These are phyloP conservation scores for Pyricularia grisea DNA, from an alignment of 2,329 filamentous ascomycete genomes.

Conservation along the genomic window DNA sequence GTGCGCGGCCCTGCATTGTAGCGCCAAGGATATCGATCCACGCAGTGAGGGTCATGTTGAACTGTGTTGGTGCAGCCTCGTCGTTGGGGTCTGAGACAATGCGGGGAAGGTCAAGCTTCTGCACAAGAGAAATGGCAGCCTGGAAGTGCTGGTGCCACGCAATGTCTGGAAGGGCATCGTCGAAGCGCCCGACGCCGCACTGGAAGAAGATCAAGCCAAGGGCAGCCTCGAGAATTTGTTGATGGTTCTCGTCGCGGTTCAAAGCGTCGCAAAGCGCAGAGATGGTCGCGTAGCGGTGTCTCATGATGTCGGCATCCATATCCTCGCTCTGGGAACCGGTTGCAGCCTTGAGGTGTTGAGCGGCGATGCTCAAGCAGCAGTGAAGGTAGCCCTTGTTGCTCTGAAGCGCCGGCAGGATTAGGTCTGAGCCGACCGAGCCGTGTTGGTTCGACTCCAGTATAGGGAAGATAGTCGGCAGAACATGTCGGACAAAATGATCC, in stretches of 20 bases:
- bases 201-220: conserved; percentile 96
- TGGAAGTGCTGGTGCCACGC: conserved; percentile 97
- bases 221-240: conserved; percentile 83
- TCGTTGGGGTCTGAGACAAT: conserved; percentile 53
- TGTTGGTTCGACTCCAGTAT: conserved; percentile 85
- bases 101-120: conserved; percentile 71
- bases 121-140: conserved; percentile 74
- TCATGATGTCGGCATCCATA: conserved; percentile 84
- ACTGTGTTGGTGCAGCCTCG: conserved; percentile 58
- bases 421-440: conserved; percentile 68
- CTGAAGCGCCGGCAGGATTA: conserved; percentile 80
- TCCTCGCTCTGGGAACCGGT: conserved; percentile 58
- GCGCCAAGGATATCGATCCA: conserved; percentile 98
- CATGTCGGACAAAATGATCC: conserved; percentile 83
- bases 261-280: conserved; percentile 77
- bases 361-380: conserved; percentile 88
- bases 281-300: conserved; percentile 83
- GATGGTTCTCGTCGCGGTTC: conserved; percentile 69
- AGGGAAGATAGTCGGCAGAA: conserved; percentile 83
- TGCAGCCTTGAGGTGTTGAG: conserved; percentile 82
- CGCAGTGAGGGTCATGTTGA: conserved; percentile 88
- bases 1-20: conserved; percentile 80
- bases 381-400: conserved; percentile 90
- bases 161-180: conserved; percentile 81
- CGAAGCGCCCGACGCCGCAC: conserved; percentile 77